A percentile compares a stretch with the other conserved stretches of the same genome.
These are phyloP conservation scores for Wickerhamiella cacticola DNA, from an alignment of 805 yeast species.

Conservation along the genomic window DNA sequence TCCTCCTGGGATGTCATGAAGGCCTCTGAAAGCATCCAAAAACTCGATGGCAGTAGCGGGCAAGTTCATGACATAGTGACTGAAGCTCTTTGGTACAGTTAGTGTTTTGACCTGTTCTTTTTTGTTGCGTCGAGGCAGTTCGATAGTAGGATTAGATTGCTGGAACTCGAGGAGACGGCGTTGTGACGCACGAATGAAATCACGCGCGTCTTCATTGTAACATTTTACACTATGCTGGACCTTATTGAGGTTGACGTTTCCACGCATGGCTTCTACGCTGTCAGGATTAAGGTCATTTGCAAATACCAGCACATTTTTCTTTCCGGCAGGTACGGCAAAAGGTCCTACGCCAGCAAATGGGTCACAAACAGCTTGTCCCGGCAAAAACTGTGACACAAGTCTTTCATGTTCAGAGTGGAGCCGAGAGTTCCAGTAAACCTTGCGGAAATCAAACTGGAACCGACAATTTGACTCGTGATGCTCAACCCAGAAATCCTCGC, in stretches of 20 bases:
- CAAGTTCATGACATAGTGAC: conserved; percentile 85
- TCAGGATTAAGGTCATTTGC: conserved; percentile 93
- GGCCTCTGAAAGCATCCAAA: conserved; percentile 62
- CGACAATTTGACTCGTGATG: conserved; percentile 80
- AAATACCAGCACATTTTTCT: conserved; percentile 61
- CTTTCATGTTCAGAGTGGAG: conserved; percentile 88
- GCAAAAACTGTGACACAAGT: conserved; percentile 45
- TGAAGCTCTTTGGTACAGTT: conserved; percentile 39
- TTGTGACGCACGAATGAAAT: conserved; percentile 56
- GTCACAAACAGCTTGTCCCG: conserved; percentile 74
- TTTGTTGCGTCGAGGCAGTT: conserved; percentile 20
- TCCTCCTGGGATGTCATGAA: conserved; percentile 36
- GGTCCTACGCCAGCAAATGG: conserved; percentile 99
- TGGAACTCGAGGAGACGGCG: conserved; percentile 39
- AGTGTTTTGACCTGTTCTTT: conserved; percentile 17
- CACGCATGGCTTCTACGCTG: conserved; percentile 55
- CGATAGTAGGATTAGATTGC: conserved; percentile 29
- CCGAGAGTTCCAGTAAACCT: conserved; percentile 96
- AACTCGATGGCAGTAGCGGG: conserved; percentile 89
- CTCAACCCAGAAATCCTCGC: conserved; percentile 58
- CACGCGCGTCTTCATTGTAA: conserved; percentile 69
- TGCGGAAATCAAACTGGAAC: conserved; percentile 78
- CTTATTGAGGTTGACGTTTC: conserved; percentile 55
- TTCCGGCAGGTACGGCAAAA: conserved; percentile 91
- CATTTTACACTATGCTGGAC: conserved; percentile 47